A percentile compares a stretch with the other conserved stretches of the same genome.
These are phyloP conservation scores for Starmerella riodocensis DNA, from an alignment of 805 yeast genomes.

Conservation along the genomic window DNA sequence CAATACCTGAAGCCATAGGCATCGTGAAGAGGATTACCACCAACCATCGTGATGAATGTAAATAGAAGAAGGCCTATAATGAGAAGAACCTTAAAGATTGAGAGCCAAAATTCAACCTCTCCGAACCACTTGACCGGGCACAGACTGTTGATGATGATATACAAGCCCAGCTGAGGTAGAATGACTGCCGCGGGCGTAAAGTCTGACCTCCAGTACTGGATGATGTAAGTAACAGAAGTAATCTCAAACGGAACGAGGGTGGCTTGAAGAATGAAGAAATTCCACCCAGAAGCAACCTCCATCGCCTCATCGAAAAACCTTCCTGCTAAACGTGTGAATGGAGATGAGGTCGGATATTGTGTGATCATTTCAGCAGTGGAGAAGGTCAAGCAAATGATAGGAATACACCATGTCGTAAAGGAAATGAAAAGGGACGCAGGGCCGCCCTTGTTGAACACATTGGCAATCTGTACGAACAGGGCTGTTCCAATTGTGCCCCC, in stretches of 20 bases:
- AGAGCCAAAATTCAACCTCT: constrained; percentile 68
- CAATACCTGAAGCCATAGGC: constrained; percentile 48
- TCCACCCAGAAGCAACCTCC: constrained; percentile 68
- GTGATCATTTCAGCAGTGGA: constrained; percentile 71
- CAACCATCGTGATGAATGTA: constrained; percentile 71
- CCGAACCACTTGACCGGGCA: constrained; percentile 69
- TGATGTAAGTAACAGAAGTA: constrained; percentile 62
- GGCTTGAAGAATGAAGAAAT: constrained; percentile 63
- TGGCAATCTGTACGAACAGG: constrained; percentile 21
- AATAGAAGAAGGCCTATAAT: constrained; percentile 65
- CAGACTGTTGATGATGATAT: constrained; percentile 44
- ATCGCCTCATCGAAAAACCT: constrained; percentile 64
- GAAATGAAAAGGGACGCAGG: constrained; percentile 55
- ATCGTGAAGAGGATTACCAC: constrained; percentile 68
- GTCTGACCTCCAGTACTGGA: constrained; percentile 71
- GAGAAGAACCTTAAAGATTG: constrained; percentile 57
- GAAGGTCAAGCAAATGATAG: constrained; percentile 53
- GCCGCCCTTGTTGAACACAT: constrained; percentile 52
- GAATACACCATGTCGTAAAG: constrained; percentile 55
- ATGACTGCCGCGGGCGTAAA: constrained; percentile 61
- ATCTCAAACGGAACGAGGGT: constrained; percentile 74
- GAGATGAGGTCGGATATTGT: constrained; percentile 62
- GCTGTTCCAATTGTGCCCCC: constrained; percentile 24
- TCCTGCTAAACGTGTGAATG: constrained; percentile 62
- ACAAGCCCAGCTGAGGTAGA: constrained; percentile 49